Evolutionary conservation across 2,329 filamentous ascomycete species (phyloP), one percentile per base, ranked within the genome.

Genomic region (Colletotrichum zoysiae): DNA sequence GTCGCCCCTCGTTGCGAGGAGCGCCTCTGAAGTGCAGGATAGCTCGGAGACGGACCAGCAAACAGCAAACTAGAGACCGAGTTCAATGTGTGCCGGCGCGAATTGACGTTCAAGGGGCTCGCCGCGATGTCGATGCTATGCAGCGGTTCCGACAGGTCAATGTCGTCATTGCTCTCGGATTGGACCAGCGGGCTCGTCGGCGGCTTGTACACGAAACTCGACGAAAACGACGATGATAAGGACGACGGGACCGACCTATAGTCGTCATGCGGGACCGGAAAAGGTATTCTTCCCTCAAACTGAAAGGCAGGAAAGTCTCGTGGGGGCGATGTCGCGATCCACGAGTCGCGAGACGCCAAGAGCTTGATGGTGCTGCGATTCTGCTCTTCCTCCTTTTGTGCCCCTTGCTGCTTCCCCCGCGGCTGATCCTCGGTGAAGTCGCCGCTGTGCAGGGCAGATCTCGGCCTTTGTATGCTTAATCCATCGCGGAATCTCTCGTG

Each of bases 151-250:
- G 89, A 85, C 59, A 92, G 85, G 70, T 94, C 91, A 30, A 92
- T 78, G 75, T 96, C 94, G 8, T 94, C 91, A 75, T 95, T 96
- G 82, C 92, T 97, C 77, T 94, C 90, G 53, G 95, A 94, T 77
- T 98, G 91, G 0, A 97, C 95, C 14, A 99, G 85, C 18, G 96
- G 96, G 77, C 95, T 98, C 2, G 96, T 98, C 0, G 96, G 95
- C 2, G 93, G 90, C 81, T 95, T 92, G 73, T 97, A 92, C 42
- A 93, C 87, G 79, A 97, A 98, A 76, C 90, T 95, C 2, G 91
- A 92, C 0, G 93, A 92, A 18, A 93, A 86, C 1, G 94, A 93
- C 9, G 91, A 94, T 3, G 91, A 92, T 12, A 92, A 78, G 1
- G 90, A 91, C 9, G 91, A 91, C 23, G 87, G 83, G 30, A 85